Evolutionary conservation across 2,329 filamentous ascomycete species (phyloP), one percentile per base, ranked within the genome.

Genomic region (Aspergillus pseudoglaucus): DNA sequence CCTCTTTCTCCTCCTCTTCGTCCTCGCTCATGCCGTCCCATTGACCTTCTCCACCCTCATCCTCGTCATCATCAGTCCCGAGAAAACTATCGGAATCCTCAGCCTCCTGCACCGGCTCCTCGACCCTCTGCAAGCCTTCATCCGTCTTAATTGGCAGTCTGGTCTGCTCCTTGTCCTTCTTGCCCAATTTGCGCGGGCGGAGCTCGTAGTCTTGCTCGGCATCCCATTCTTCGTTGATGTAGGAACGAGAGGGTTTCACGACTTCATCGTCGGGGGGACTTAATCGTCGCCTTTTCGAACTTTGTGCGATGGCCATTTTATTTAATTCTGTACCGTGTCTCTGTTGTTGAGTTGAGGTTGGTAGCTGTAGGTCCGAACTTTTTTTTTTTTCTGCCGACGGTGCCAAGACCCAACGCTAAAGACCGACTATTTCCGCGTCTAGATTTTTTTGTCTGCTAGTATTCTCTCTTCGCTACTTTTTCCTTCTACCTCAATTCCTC

Each of bases 161-260:
- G 33, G 81, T 88, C 63, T 75, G 85, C 63, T 90, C 87, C 59
- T 83, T 80, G 48, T 80, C 78, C 66, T 89, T 88, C 68, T 86
- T 88, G 62, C 82, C 84, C 32, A 78, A 71, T 66, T 93, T 93
- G 58, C 88, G 80, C 42, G 87, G 83, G 57, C 83, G 82, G 52
- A 80, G 80, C 68, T 95, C 90, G 75, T 96, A 97, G 67, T 88
- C 85, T 64, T 95, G 87, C 73, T 95, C 93, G 43, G 95, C 78
- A 62, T 95, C 83, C 90, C 91, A 97, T 69, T 83, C 84, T 50
- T 87, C 84, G 50, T 87, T 78, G 33, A 67, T 64, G 42, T 67
- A 67, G 44, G 54, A 63, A 22, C 55, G 58, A 25, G 61, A 58
- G 4, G 62, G 60, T 10, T 47, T 47, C 48, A 59, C 54, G 18